Base-by-base conservation (phyloP, 768 basidiomycete species). In the Suillus clintonianus region DNA sequence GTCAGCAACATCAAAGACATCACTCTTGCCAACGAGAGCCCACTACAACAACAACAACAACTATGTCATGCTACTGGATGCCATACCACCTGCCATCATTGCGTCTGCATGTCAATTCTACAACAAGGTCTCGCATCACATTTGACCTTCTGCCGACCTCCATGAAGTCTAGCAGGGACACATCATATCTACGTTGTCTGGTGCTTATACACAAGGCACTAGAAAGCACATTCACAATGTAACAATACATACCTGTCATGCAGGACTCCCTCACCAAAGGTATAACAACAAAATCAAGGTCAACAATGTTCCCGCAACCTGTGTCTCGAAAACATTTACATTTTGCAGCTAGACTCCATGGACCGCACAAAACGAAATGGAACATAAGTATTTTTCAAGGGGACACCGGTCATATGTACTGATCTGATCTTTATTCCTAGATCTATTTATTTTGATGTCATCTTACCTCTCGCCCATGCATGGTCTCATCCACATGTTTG, bases 21-120 rank as follows among this genome's bases (percentile, higher is more conserved):
- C 4, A 13, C n/a, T n/a, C n/a, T 45, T n/a, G 10, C 43, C 3
- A 45, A 45, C 5, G 0, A 45, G 0, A 45, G n/a, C 22, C 43
- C 43, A n/a, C 43, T 45, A 19, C 13, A 4, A 39, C 13, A 14
- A 1, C 13, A 4, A 39, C 37, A 1, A 14, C 13, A 13, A 13
- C 37, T 2, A 39, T 3, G 0, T 14, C 2, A 13, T 2, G 11
- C 13, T 0, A 5, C 11, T n/a, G n/a, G n/a, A n/a, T n/a, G n/a
- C n/a, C n/a, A 43, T 43, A 8, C 42, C 42, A 10, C 42, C 42
- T 9, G 19, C 9, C 2, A 43, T 43, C 4, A 43, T 43, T 8
- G 4, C 42, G 3, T 9, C 9, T 4, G 42, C 19, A 19, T 43
- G 42, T 4, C n/a, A 43, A 19, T 43, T 43, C 9, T 43, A 43